phyloP scores from a whole-genome alignment of 2,329 filamentous ascomycete species.

The Cordyceps cicadae region DNA sequence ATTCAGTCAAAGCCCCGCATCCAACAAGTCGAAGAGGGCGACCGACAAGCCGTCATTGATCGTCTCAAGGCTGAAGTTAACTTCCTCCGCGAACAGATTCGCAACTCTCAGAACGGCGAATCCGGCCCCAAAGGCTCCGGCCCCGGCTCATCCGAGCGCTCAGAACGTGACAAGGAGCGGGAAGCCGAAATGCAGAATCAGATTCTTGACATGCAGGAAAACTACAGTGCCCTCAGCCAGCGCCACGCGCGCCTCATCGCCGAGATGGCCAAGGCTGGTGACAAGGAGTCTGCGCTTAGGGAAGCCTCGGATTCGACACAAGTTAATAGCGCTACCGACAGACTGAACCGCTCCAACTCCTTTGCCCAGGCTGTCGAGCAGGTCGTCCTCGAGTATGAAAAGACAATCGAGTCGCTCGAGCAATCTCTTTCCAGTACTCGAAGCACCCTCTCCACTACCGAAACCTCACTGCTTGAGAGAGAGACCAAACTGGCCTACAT shows the following conservation, averaged over 20 bases:
- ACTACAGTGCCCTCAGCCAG: constrained; percentile 82
- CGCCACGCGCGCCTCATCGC: constrained; percentile 93
- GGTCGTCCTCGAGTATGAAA: constrained; percentile 95
- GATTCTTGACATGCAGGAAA: constrained; percentile 85
- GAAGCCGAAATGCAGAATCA: constrained; percentile 91
- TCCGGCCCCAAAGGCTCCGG: constrained; percentile 45
- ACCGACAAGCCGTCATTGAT: constrained; percentile 91
- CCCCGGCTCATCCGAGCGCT: constrained; percentile 55
- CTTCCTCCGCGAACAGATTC: constrained; percentile 89
- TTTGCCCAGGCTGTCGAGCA: constrained; percentile 95
- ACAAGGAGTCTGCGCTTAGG: constrained; percentile 51
- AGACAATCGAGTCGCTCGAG: constrained; percentile 91
- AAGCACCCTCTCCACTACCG: constrained; percentile 71
- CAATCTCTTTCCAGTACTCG: constrained; percentile 85
- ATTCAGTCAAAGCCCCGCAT: constrained; percentile 98
- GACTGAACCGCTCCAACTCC: constrained; percentile 87
- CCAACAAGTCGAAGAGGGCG: constrained; percentile 84
- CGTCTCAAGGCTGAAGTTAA: constrained; percentile 87
- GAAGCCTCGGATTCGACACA: constrained; percentile 47
- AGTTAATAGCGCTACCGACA: constrained; percentile 74
- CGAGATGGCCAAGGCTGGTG: constrained; percentile 79
- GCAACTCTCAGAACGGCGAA: constrained; percentile 56
- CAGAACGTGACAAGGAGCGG: constrained; percentile 72
- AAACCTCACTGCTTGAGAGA: constrained; percentile 81
- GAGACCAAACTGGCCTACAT: constrained; percentile 90